Evolutionary conservation across 768 basidiomycete species (phyloP), one percentile per base, ranked within the genome.

Genomic region (Omphalotus guepiniiformis): DNA sequence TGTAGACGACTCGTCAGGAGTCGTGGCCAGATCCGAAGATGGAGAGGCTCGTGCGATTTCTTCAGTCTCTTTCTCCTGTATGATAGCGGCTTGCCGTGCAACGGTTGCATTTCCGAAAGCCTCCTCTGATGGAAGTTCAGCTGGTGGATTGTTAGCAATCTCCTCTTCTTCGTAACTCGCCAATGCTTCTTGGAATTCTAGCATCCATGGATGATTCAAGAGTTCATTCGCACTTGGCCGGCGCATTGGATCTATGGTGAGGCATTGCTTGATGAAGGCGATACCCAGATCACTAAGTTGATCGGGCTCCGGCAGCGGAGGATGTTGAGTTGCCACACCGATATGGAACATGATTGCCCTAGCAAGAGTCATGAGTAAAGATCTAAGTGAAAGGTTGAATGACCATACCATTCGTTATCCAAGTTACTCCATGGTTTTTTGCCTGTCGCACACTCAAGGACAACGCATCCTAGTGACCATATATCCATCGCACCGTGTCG

Each of bases 271-370:
- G 68, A 96, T 94, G 63, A 98, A 98, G 63, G 83, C 84, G 62
- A 97, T 93, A 19, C 96, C 96, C 28, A 85, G 62, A 32, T 85
- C 83, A 58, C 90, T 88, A 23, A 98, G 80, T 66, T 98, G 90
- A 40, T 82, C 83, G 6, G 88, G 78, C 55, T 97, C 93, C 3
- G 96, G 96, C 12, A 99, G 70, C 6, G 93, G 94, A 15, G 96
- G 96, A 58, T 96, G 93, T 56, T 98, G 88, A 3, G 93, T 95
- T 6, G 94, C 89, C 37, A 96, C 91, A 37, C 95, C 95, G 48
- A 97, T 96, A 61, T 95, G 93, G 74, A 95, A 98, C 95, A 97
- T 97, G 68, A 97, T 95, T n/a, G 95, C 94, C 94, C 94, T 95
- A 57, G 2, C 19, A 43, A 52, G 25, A 39, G 47, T 49, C 6